Evolutionary conservation across 2,329 filamentous ascomycete genomes (phyloP).

Genomic region (Lecanicillium sp.): DNA sequence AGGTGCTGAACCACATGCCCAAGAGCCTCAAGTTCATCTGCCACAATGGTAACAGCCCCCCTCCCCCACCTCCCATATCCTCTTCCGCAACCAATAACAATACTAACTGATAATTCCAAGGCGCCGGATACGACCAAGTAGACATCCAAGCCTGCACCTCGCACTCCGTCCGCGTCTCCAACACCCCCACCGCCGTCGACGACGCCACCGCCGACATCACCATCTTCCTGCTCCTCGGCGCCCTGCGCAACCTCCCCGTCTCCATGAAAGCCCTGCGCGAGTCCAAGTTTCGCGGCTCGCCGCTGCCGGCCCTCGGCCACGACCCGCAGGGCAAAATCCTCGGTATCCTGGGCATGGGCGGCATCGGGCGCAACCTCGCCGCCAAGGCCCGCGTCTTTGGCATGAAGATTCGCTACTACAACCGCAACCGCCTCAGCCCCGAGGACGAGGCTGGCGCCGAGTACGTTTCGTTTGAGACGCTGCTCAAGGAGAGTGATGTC

Average conservation of each 20-base stretch:
- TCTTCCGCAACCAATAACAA: background rate
- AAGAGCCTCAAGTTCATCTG: slow-evolving; percentile 48
- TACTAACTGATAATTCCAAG: slow-evolving; percentile 34
- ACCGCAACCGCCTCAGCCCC: slow-evolving; percentile 52
- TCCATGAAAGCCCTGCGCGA: slow-evolving; percentile 58
- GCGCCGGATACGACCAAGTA: slow-evolving; percentile 80
- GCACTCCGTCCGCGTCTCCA: slow-evolving; percentile 63
- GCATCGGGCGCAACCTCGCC: slow-evolving; percentile 72
- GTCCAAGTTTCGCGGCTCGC: slow-evolving; percentile 58
- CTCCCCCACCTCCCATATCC: too few species aligned
- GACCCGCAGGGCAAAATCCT: slow-evolving; percentile 73
- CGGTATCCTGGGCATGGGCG: slow-evolving; percentile 80
- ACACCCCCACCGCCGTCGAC: slow-evolving; percentile 73
- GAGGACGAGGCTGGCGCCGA: slow-evolving; percentile 51
- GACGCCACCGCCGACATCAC: slow-evolving; percentile 76
- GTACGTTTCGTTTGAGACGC: slow-evolving; percentile 66
- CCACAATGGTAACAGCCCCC: slow-evolving; percentile 44
- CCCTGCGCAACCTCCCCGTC: slow-evolving; percentile 64
- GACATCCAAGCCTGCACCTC: slow-evolving; percentile 64
- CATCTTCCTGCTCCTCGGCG: slow-evolving; percentile 75
- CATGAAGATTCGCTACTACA: slow-evolving; percentile 70
- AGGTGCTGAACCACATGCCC: slow-evolving; percentile 55
- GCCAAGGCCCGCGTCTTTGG: slow-evolving; percentile 68
- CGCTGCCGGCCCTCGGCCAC: slow-evolving; percentile 55
- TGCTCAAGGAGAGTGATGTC: slow-evolving; percentile 65